Percentiles rank a stretch among this genome's conserved stretches.
Conservation (phyloP, 768 basidiomycete genomes). For the Xerocomus brunneocitrinus region DNA sequence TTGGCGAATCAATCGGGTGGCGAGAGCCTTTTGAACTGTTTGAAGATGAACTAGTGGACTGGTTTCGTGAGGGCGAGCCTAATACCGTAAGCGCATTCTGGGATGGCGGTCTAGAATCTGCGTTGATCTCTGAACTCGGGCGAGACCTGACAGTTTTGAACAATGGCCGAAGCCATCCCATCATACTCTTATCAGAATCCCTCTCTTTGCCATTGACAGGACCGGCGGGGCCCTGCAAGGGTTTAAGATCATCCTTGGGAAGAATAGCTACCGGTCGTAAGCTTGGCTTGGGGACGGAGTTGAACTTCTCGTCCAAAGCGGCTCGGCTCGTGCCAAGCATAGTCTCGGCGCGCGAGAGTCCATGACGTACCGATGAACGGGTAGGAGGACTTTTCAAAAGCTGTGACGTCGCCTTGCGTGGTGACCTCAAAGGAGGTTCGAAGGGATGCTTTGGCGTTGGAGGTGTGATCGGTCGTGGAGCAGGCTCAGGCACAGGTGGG, state of each 20-base stretch:
- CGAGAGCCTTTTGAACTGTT: conserved; percentile 27
- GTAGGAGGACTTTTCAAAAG: conserved; percentile 15
- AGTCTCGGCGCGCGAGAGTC: conserved; percentile 12
- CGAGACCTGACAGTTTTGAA: conserved; percentile 21
- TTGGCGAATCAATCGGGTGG: conserved; percentile 16
- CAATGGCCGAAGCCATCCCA: conserved; percentile 29
- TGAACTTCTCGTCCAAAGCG: conserved; percentile 22
- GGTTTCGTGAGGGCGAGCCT: conserved; percentile 19
- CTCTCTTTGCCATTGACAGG: conserved; percentile 27
- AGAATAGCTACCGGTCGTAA: conserved; percentile 14
- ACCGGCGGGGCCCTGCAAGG: conserved; percentile 29
- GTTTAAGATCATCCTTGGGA: conserved; percentile 18
- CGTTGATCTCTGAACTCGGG: conserved; percentile 17
- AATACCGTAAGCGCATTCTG: conserved; percentile 8
- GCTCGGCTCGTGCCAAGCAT: conserved; percentile 23
- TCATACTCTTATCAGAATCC: conserved; percentile 41
- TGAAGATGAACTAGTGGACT: conserved; percentile 19
- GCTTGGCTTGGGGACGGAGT: conserved; percentile 4
- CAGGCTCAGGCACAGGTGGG: conserved; percentile 11
- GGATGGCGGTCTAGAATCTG: conserved; percentile 10
- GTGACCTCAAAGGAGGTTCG: conserved; percentile 16
- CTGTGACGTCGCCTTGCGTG: conserved; percentile 20
- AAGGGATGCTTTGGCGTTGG: conserved; percentile 18
- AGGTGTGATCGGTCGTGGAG: conserved; percentile 18
- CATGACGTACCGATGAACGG: conserved; percentile 12